Base-by-base conservation (phyloP, 495 filamentous ascomycete genomes). In the Hypoxylon subgilvum region DNA sequence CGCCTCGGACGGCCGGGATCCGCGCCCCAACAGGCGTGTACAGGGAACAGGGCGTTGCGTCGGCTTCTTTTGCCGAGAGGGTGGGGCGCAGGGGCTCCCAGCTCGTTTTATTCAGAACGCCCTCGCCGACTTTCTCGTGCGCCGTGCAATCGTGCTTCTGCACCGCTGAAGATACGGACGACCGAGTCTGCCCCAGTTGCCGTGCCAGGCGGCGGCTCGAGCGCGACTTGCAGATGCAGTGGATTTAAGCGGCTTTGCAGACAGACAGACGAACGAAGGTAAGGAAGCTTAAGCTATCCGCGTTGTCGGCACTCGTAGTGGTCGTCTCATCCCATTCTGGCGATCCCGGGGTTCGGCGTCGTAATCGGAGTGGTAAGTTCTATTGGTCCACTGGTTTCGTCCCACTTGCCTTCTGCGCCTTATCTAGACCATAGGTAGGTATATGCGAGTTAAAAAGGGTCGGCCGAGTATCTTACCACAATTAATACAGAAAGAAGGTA, bases 111-210 rank as follows among this genome's bases (percentile, higher is more conserved):
- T 34, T 63, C n/a, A 52, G 38, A 18, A 45, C 53, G 1, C 53
- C 53, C 2, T 57, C 60, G n/a, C 53, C 60, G 1, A 21, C 13
- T 6, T 53, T 52, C 23, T 54, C 54, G 0, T 58, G 38, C 32
- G 60, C 60, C 5, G 48, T 57, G 2, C 60, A 63, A 23, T 47
- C 48, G 9, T 63, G 60, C 22, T 63, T 46, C 19, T 63, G 60
- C 46, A 27, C 7, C 22, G 30, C 42, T 0, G 30, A 45, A 0
- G 48, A 52, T 2, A 3, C 0, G 1, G 38, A 58, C 7, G 22
- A 30, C n/a, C 22, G 50, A 19, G 49, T 49, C 3, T 63, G 60
- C 28, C 53, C 49, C 6, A 51, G 40, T 8, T 63, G 60, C 10
- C 38, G 8, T 10, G 60, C 48, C 12, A 47, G 60, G 6, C 14